These are phyloP conservation scores for Rubroshorea leprosula DNA, from an alignment of 345 rosid genomes.

Conservation along the genomic window DNA sequence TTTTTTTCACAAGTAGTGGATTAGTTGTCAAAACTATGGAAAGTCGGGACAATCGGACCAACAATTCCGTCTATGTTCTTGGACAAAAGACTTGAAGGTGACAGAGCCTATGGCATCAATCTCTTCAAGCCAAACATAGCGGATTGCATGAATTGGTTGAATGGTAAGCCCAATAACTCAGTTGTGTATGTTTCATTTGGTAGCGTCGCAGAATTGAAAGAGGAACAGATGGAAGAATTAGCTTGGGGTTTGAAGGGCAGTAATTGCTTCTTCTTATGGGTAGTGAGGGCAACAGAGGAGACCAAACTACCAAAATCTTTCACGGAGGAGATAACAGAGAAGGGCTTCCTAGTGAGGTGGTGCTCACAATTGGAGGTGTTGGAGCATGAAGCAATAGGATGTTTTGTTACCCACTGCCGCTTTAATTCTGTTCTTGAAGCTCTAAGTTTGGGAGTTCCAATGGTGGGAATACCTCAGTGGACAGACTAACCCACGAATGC, in stretches of 20 bases:
- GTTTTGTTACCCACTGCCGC: conserved; percentile 51
- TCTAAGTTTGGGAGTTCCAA: conserved; percentile 45
- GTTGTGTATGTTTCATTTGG: conserved; percentile 49
- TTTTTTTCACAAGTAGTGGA: no score
- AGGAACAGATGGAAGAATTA: conserved; percentile 45
- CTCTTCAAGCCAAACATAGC: conserved; percentile 37
- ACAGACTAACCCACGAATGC: conserved; percentile 32
- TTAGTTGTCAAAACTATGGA: conserved; percentile 21
- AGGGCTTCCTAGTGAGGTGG: conserved; percentile 44
- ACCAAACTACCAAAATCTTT: conserved; percentile 32
- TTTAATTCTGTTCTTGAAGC: conserved; percentile 64
- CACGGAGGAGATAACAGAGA: conserved; percentile 24
- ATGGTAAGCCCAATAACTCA: conserved; percentile 31
- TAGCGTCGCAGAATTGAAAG: conserved; percentile 34
- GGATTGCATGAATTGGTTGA: conserved; percentile 39
- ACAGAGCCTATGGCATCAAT: conserved; percentile 40
- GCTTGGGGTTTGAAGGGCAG: conserved; percentile 34
- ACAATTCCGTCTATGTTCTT: conserved; percentile 56
- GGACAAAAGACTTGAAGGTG: conserved; percentile 39
- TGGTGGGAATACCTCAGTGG: conserved; percentile 35
- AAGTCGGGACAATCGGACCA: conserved; percentile 45
- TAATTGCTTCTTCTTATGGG: conserved; percentile 43
- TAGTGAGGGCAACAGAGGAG: conserved; percentile 45
- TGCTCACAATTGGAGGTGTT: conserved; percentile 46
- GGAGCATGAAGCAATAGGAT: conserved; percentile 35